Base-by-base conservation (phyloP, 2,329 filamentous ascomycete species). In the Leptodontidium sp. region DNA sequence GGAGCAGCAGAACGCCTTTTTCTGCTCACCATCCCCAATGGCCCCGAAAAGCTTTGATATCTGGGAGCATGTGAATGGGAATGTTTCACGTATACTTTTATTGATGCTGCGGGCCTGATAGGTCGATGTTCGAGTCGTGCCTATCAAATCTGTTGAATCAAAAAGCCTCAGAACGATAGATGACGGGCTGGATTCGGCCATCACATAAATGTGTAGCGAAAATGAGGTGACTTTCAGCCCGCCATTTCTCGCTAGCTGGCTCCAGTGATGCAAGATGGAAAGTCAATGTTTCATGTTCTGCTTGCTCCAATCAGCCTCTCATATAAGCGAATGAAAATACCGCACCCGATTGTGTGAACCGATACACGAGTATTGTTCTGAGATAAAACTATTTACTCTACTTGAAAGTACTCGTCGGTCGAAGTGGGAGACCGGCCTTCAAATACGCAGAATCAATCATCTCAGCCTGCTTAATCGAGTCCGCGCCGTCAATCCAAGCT, bases 381-480 rank as follows among this genome's bases (percentile, higher is more conserved):
- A 21, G 21, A 21, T 21, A 21, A 21, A 9, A 35, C 32, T 35
- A 5, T 35, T 35, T 35, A 21, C 32, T 35, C 49, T 11, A 52
- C 24, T 43, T 35, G 40, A 49, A 67, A 4, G 40, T 24, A 26
- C 49, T 62, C 4, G 64, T 78, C 32, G 75, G 75, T 32, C 78
- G 69, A 40, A 78, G 45, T 1, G 74, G 73, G 61, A 82, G 67
- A 3, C 80, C 80, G 32, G 76, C 76, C 75, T 82, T 83, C 65
- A 77, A 73, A 71, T 85, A 86, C 1, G 80, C 81, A 77, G 80
- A 79, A 71, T 86, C 84, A 43, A 85, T 73, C 76, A 82, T 81
- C 75, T 74, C 79, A 81, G 83, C 83, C 78, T 80, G 81, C 17
- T 73, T 73, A 26, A 85, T 78, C 29, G 79, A 82, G 67, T 85